A percentile compares a stretch with the other conserved stretches of the same genome.
Evolutionary conservation across 2,329 filamentous ascomycete genomes (phyloP).

Genomic region (Biscogniauxia sp.): DNA sequence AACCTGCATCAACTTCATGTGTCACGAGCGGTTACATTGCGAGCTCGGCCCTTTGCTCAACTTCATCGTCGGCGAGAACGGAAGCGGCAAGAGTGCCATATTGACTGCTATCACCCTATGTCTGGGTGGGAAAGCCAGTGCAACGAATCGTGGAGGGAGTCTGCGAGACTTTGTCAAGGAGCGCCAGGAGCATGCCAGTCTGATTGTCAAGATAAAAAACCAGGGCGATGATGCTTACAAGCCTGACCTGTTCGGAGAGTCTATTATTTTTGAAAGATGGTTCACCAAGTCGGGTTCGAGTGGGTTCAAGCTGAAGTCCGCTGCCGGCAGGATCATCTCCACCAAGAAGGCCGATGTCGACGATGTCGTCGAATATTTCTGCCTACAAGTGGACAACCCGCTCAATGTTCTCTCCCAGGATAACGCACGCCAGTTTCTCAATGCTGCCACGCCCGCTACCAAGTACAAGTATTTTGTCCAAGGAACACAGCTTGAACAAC

Average conservation of each 20-base stretch:
- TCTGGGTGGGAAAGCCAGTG: slow-evolving; percentile 88
- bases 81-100: slow-evolving; percentile 95
- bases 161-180: slow-evolving; percentile 90
- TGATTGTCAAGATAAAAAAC: slow-evolving; percentile 89
- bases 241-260: slow-evolving; percentile 75
- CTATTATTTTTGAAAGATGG: slow-evolving; percentile 86
- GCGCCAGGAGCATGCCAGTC: slow-evolving; percentile 70
- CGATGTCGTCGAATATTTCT: slow-evolving; percentile 90
- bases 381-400: slow-evolving; percentile 92
- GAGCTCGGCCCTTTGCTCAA: slow-evolving; percentile 93
- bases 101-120: slow-evolving; percentile 91
- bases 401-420: slow-evolving; percentile 96
- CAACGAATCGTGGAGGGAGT: slow-evolving; percentile 87
- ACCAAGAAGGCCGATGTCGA: slow-evolving; percentile 85
- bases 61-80: slow-evolving; percentile 96
- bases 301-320: slow-evolving; percentile 83
- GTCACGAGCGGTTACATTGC: slow-evolving; percentile 77
- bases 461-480: slow-evolving; percentile 98
- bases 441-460: slow-evolving; percentile 72
- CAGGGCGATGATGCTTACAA: slow-evolving; percentile 81
- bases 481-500: slow-evolving; percentile 87
- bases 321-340: slow-evolving; percentile 67
- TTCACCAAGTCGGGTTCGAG: slow-evolving; percentile 74
- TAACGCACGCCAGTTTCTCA: slow-evolving; percentile 89
- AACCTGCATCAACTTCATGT: slow-evolving; percentile 94